Evolutionary conservation across 2,329 filamentous ascomycete genomes (phyloP), one percentile per base, ranked within the genome.

Genomic region (Ophiostoma fasciatum): DNA sequence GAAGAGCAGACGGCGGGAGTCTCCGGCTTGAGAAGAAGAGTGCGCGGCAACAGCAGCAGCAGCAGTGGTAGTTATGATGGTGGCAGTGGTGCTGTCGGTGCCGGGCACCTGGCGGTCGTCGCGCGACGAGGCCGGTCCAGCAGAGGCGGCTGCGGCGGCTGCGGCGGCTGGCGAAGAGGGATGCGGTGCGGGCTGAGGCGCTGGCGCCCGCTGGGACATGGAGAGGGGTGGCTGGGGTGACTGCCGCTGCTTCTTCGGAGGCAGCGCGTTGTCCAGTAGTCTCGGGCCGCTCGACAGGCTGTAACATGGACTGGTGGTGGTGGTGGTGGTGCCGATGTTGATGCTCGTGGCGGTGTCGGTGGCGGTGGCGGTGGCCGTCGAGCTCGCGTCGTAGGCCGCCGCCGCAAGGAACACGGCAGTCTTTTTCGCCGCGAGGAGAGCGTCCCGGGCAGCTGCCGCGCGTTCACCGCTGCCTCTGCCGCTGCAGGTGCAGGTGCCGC

Each of bases 191-290:
- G 68, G 63, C 54, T 58, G 63, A 66, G 67, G 60, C 57, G 60
- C 62, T 64, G 64, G 56, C 50, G 62, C 65, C 61, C 63, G 66
- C 63, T 73, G 68, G 61, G 71, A 74, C 73, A 77, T 77, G 62
- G 69, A 66, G 62, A 60, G 60, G n/a, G n/a, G n/a, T n/a, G n/a
- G n/a, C n/a, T n/a, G n/a, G n/a, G n/a, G n/a, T n/a, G n/a, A n/a
- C 66, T 64, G 35, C n/a, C 28, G 63, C 58, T 70, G n/a, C n/a
- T n/a, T n/a, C n/a, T n/a, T n/a, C n/a, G n/a, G n/a, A n/a, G n/a
- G n/a, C n/a, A n/a, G n/a, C n/a, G n/a, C n/a, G n/a, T n/a, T n/a
- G n/a, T n/a, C n/a, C n/a, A n/a, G n/a, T n/a, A n/a, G n/a, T n/a
- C n/a, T n/a, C n/a, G n/a, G n/a, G n/a, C n/a, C n/a, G n/a, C n/a